phyloP scores from a whole-genome alignment of 176 grass and related monocot species.

The Oryza coarctata region DNA sequence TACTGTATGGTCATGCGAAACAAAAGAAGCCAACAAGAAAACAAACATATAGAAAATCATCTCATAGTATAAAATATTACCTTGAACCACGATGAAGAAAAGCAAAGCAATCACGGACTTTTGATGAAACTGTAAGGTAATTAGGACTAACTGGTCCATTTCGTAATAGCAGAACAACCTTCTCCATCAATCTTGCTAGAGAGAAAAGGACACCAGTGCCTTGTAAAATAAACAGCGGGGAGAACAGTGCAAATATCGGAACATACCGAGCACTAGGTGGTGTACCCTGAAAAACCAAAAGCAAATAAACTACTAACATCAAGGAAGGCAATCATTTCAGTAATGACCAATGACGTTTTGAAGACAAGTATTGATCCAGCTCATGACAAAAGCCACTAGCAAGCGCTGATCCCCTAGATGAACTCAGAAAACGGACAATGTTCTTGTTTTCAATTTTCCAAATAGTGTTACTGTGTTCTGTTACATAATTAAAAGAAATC shows the following conservation, averaged over 20 bases:
- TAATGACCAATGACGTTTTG: background rate
- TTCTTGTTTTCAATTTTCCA: background rate
- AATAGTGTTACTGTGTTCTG: background rate
- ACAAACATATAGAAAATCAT: slow-evolving; percentile 10
- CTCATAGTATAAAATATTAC: slow-evolving; percentile 41
- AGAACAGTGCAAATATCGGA: slow-evolving; percentile 85
- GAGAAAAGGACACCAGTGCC: slow-evolving; percentile 77
- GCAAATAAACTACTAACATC: slow-evolving; percentile 14
- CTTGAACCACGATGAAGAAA: slow-evolving; percentile 96
- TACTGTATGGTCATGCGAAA: slow-evolving; percentile 15
- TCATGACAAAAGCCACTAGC: background rate
- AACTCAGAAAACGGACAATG: background rate
- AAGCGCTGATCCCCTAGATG: background rate
- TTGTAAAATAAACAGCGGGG: slow-evolving; percentile 88
- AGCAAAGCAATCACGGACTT: slow-evolving; percentile 78
- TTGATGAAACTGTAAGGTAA: slow-evolving; percentile 65
- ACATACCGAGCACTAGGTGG: slow-evolving; percentile 75
- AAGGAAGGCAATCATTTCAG: background rate
- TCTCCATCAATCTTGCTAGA: slow-evolving; percentile 84
- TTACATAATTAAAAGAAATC: background rate
- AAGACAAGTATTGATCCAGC: slow-evolving; percentile 6
- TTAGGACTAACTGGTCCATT: slow-evolving; percentile 67
- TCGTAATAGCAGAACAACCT: slow-evolving; percentile 76
- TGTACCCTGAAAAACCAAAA: slow-evolving; percentile 65
- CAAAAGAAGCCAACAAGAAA: slow-evolving; percentile 28